These are phyloP conservation scores for Claviceps citrina DNA, from an alignment of 2,329 filamentous ascomycete species.

Conservation along the genomic window DNA sequence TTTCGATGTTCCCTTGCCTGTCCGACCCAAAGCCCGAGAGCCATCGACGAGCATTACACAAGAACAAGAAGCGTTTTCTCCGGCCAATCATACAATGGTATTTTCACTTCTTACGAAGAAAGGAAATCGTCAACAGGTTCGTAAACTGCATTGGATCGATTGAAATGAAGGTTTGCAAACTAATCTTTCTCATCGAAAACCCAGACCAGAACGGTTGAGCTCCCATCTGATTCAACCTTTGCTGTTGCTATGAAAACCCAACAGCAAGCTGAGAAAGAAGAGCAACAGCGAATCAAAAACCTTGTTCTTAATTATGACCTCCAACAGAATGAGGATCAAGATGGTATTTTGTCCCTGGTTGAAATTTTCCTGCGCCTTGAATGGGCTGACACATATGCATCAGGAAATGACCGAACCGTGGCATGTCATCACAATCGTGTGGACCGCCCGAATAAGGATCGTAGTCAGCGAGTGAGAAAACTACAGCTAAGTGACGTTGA, in stretches of 20 bases:
- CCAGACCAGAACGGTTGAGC: conserved; percentile 77
- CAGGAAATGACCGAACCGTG: conserved; percentile 34
- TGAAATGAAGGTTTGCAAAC: not conserved
- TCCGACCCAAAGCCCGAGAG: conserved; percentile 57
- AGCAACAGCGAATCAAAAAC: conserved; percentile 97
- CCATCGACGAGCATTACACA: conserved; percentile 18
- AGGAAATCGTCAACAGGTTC: conserved; percentile 83
- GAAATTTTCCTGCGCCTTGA: not conserved
- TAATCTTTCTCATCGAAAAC: conserved; percentile 6
- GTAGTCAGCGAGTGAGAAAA: conserved; percentile 72
- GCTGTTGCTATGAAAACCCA: conserved; percentile 92
- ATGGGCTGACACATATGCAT: conserved; percentile 10
- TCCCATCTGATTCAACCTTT: conserved; percentile 83
- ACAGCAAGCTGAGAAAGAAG: conserved; percentile 85
- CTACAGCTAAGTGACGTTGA: conserved; percentile 93
- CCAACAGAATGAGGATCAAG: conserved; percentile 62
- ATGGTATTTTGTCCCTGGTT: conserved; percentile 43
- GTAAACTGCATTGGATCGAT: not conserved
- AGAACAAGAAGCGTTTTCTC: conserved; percentile 11
- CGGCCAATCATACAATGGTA: conserved; percentile 55
- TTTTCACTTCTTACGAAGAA: conserved; percentile 93
- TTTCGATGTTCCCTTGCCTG: conserved; percentile 94
- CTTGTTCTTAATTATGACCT: conserved; percentile 93
- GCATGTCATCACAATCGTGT: conserved; percentile 38
- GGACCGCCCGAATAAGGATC: conserved; percentile 44